phyloP scores from a whole-genome alignment of 192 early-diverging fungal genomes.

The Helicostylum pulchrum region DNA sequence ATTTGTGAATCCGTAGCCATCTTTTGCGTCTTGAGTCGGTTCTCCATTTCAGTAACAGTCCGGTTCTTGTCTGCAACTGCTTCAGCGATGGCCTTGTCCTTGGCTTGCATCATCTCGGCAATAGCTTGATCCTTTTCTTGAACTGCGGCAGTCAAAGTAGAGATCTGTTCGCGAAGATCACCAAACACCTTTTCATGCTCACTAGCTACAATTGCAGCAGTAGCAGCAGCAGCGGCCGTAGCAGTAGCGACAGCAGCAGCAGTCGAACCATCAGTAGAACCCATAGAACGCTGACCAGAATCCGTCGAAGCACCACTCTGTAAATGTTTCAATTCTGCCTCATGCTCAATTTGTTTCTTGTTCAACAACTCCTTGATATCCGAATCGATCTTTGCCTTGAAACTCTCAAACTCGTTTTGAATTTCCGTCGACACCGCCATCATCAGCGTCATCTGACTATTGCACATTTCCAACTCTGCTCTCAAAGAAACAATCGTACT shows the following conservation, averaged over 20 bases:
- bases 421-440: conserved; percentile 27
- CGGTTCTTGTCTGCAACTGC: not conserved
- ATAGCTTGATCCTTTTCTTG: not conserved
- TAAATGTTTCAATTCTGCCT: not conserved
- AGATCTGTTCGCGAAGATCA: too few species aligned
- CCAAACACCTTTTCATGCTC: not conserved
- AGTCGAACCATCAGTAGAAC: too few species aligned
- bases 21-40: not conserved
- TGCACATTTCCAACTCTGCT: conserved; percentile 17
- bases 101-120: not conserved
- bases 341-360: not conserved
- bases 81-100: not conserved
- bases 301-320: too few species aligned
- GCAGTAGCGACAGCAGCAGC: too few species aligned
- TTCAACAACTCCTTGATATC: not conserved
- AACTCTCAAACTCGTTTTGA: conserved; percentile 20
- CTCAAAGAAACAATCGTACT: conserved; percentile 9
- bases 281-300: too few species aligned
- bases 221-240: too few species aligned
- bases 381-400: not conserved
- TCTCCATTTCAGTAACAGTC: not conserved
- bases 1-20: conserved; percentile 1
- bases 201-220: not conserved
- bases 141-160: too few species aligned
- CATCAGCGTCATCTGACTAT: conserved; percentile 20